Conservation (phyloP, 2,329 filamentous ascomycete species). For the Tricladium varicosporioides region DNA sequence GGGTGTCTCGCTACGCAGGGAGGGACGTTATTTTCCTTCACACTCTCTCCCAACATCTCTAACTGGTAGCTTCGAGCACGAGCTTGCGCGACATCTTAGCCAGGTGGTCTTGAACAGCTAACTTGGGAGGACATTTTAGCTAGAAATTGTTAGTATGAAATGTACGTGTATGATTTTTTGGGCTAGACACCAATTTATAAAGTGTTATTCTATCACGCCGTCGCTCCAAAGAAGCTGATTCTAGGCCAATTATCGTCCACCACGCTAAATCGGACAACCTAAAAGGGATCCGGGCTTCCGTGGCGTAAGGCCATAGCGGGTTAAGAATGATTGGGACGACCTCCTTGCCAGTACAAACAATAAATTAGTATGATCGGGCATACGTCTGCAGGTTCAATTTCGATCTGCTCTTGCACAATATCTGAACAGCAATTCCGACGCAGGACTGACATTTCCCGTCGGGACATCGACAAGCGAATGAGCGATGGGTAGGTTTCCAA, state of each 20-base stretch:
- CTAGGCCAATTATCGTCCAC: not conserved
- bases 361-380: not conserved
- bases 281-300: not conserved
- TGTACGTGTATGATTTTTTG: not conserved
- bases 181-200: not conserved
- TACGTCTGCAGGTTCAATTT: not conserved
- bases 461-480: too few species aligned
- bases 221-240: not conserved
- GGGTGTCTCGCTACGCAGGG: too few species aligned
- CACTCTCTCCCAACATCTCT: slow-evolving; percentile 71
- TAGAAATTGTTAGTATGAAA: not conserved
- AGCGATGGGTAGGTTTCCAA: too few species aligned
- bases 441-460: not conserved
- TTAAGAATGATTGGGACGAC: not conserved
- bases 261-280: not conserved
- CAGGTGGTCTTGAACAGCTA: not conserved
- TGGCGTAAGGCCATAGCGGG: not conserved
- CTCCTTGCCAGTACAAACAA: not conserved
- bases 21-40: slow-evolving; percentile 62
- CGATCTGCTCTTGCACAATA: not conserved
- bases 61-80: slow-evolving; percentile 52
- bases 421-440: not conserved
- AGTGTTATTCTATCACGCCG: not conserved
- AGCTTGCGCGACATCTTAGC: not conserved
- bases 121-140: not conserved